Percentiles rank a stretch among this genome's conserved stretches.
These are phyloP conservation scores for Collariella sp. DNA, from an alignment of 495 filamentous ascomycete species.

Conservation along the genomic window DNA sequence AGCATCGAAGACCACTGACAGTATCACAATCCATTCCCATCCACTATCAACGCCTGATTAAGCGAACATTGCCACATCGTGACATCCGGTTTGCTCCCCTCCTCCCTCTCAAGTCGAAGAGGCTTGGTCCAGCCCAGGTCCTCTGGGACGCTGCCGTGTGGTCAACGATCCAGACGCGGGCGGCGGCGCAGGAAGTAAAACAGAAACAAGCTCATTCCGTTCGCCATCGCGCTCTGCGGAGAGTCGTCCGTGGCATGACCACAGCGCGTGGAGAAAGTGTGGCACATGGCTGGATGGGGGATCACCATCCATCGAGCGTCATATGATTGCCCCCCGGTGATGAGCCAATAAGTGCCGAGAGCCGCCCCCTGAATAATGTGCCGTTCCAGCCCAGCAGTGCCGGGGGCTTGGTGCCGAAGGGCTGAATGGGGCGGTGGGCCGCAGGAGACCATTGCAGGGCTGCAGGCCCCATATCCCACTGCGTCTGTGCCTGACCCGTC, in stretches of 20 bases:
- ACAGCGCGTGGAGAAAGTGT: background rate
- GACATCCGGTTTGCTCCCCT: background rate
- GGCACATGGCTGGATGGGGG: background rate
- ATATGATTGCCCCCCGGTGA: background rate
- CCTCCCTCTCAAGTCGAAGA: background rate
- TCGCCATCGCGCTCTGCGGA: background rate
- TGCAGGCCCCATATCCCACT: background rate
- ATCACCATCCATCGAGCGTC: background rate
- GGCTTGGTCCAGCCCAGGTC: background rate
- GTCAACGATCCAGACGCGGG: background rate
- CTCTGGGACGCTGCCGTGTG: background rate
- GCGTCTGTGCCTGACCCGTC: background rate
- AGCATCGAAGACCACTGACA: too few relatives aligned
- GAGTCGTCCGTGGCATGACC: background rate
- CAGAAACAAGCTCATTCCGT: too few relatives aligned
- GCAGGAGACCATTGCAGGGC: background rate
- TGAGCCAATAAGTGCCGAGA: conserved; percentile 3
- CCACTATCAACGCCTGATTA: background rate
- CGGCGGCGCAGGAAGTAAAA: background rate
- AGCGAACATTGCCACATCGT: conserved; percentile 5
- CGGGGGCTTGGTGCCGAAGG: conserved; percentile 4
- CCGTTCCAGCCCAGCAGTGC: background rate
- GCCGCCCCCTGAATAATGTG: background rate
- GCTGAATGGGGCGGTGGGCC: conserved; percentile 8
- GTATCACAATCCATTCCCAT: background rate